Conservation (phyloP, 805 yeast genomes). For the Metschnikowia amazonensis region DNA sequence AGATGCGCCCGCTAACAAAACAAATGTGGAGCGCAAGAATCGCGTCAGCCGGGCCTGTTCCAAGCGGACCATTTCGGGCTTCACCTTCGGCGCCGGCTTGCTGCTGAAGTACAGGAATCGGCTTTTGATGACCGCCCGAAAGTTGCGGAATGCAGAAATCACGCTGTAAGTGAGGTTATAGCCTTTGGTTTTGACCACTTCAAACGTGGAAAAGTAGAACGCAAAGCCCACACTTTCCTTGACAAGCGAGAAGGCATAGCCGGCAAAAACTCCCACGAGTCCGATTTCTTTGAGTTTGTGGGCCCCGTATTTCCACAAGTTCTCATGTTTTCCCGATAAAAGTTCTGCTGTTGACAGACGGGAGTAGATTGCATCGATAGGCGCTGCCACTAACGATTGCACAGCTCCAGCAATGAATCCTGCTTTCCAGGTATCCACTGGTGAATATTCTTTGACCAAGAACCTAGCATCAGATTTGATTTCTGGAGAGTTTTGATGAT, state of each 20-base stretch:
- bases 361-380: conserved; percentile 85
- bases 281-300: conserved; percentile 72
- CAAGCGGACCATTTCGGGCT: conserved; percentile 18
- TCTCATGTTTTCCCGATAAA: conserved; percentile 59
- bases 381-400: conserved; percentile 90
- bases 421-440: conserved; percentile 63
- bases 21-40: conserved; percentile 61
- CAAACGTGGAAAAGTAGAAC: conserved; percentile 76
- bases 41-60: conserved; percentile 41
- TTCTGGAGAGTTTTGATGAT: too few relatives aligned
- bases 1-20: conserved; percentile 79
- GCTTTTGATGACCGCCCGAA: conserved; percentile 30
- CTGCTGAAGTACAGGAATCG: conserved; percentile 18
- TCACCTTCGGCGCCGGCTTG: conserved; percentile 17
- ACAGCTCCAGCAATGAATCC: conserved; percentile 84
- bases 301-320: conserved; percentile 73
- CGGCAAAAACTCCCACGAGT: conserved; percentile 82
- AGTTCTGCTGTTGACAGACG: conserved; percentile 76
- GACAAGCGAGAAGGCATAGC: conserved; percentile 69
- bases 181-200: conserved; percentile 68
- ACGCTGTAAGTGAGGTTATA: conserved; percentile 45
- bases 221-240: conserved; percentile 87
- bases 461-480: neutral
- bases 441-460: conserved; percentile 12
- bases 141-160: conserved; percentile 40